These are phyloP conservation scores for Mucuna pruriens DNA, from an alignment of 306 rosid species.

Conservation along the genomic window DNA sequence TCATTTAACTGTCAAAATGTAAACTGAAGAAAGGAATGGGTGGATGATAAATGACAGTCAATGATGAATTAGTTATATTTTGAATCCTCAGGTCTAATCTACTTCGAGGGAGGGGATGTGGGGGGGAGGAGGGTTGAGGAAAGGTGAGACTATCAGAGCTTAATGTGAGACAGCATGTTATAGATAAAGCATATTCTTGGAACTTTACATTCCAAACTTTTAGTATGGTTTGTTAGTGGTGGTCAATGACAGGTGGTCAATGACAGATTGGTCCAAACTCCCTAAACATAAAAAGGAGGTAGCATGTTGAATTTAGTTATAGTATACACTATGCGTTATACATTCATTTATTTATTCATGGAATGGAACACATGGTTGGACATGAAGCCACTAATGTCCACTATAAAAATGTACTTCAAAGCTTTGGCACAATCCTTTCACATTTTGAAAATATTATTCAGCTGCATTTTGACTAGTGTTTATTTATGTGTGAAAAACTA, in stretches of 20 bases:
- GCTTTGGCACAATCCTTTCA: not conserved
- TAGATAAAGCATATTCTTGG: not conserved
- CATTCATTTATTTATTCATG: not conserved
- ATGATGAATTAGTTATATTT: not conserved
- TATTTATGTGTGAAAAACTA: not conserved
- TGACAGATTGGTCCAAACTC: not conserved
- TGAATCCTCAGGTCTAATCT: not conserved
- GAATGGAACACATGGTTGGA: not conserved
- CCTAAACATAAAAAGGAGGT: not conserved
- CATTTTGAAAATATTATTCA: not conserved
- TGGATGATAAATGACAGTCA: not conserved
- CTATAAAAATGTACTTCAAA: not conserved
- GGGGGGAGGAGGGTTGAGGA: not conserved
- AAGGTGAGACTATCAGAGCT: not conserved
- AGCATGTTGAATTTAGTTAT: not conserved
- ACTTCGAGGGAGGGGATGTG: not conserved
- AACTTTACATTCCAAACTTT: not conserved
- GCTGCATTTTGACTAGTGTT: not conserved
- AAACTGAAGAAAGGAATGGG: not conserved
- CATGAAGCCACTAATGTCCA: not conserved
- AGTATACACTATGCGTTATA: not conserved
- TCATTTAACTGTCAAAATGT: not conserved
- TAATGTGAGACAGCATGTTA: not conserved
- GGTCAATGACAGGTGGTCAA: not conserved
- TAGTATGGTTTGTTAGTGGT: not conserved